These are phyloP conservation scores for Fusarium sp. DNA, from an alignment of 2,329 filamentous ascomycete genomes.

Conservation along the genomic window DNA sequence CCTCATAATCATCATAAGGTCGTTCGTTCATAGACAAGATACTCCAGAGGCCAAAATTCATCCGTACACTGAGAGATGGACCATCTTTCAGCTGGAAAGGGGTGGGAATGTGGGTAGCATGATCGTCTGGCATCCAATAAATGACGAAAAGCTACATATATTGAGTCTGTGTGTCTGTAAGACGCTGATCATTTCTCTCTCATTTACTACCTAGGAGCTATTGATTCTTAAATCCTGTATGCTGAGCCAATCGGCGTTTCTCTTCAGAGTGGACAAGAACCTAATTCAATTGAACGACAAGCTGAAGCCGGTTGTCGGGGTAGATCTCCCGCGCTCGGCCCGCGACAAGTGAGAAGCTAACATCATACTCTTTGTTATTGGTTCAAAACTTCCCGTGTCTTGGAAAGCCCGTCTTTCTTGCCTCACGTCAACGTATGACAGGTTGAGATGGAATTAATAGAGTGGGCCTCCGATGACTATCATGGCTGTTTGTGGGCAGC, in stretches of 20 bases:
- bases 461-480: not conserved
- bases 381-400: not conserved
- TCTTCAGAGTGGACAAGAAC: not conserved
- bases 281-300: not conserved
- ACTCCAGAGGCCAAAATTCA: no score
- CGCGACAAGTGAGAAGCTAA: not conserved
- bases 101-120: rapidly evolving
- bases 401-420: not conserved
- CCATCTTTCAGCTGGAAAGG: no score
- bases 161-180: not conserved
- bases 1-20: no score
- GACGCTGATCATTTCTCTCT: not conserved
- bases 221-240: not conserved
- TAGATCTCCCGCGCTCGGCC: not conserved
- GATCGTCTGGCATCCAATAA: rapidly evolving
- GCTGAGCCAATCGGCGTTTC: not conserved
- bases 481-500: not conserved
- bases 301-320: not conserved
- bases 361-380: not conserved
- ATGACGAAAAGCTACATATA: not conserved
- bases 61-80: no score
- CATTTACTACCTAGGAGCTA: rapidly evolving
- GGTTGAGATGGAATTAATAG: rapidly evolving
- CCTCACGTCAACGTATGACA: not conserved
- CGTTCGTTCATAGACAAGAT: no score